Base-by-base conservation (phyloP, 2,329 filamentous ascomycete genomes). In the Neopestalotiopsis rosae region DNA sequence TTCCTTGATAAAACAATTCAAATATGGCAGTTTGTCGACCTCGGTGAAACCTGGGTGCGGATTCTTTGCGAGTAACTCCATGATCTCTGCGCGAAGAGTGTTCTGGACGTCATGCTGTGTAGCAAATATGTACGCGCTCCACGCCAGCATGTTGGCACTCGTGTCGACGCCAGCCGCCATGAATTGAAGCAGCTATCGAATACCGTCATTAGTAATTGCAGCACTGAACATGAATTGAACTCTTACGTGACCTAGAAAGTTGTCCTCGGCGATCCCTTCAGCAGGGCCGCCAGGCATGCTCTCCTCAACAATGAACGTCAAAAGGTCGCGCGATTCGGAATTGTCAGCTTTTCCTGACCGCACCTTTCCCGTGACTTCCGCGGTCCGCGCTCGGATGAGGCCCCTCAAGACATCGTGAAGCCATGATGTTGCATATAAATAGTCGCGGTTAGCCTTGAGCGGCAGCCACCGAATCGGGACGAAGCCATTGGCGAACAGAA, bases 1-100 rank as follows among this genome's bases (percentile, higher is more conserved):
- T 24, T 61, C 24, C 12, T 32, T 61, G 34, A 45, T 57, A 40
- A 72, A 71, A 14, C 66, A 68, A 9, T 69, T 61, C 13, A 71
- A 28, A 49, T 71, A 72, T 12, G 68, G 67, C 2, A 70, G 38
- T 7, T 67, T 52, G 9, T 81, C 79, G 0, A 81, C 67, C 17
- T 71, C 67, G 61, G 65, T 56, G 32, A 69, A 72, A 2, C 61
- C 17, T 66, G 80, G 71, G 38, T 74, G 75, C 1, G 73, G 74
- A 17, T 76, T 74, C n/a, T 66, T 66, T 4, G 13, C 13, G 12
- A 24, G 64, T 14, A 70, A 28, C 13, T 17, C 45, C 1, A 34
- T 57, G 1, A 70, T 38, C 59, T 70, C 67, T 4, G 40, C 61
- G 7, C 65, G 70, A 30, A 72, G 70, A 30, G 32, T 68, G 13